Conservation (phyloP, 1,284 basidiomycete genomes). For the Cutaneotrichosporon arboriforme region DNA sequence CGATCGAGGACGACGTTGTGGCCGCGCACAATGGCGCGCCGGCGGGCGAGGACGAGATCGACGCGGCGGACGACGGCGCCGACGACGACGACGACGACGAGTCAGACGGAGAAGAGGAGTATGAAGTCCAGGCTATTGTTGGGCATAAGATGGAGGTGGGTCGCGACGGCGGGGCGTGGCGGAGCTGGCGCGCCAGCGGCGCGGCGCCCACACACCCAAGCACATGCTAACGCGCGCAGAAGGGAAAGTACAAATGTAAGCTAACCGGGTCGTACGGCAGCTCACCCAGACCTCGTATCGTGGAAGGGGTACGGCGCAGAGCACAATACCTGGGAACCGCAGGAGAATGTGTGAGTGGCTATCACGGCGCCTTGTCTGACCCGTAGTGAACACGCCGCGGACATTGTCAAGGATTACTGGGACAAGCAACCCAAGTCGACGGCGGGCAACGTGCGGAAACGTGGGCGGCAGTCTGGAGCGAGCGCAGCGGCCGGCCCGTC, state of each 20-base stretch:
- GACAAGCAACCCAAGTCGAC: constrained; percentile 14
- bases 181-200: background rate
- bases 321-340: constrained; percentile 46
- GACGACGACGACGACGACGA: constrained; percentile 19
- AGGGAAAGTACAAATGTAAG: constrained; percentile 21
- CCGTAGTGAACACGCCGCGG: constrained; percentile 34
- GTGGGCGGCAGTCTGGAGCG: constrained; percentile 16
- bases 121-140: constrained; percentile 29
- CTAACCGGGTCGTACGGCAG: background rate
- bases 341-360: constrained; percentile 41
- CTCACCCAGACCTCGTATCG: constrained; percentile 39
- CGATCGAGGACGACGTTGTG: background rate
- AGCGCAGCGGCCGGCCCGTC: background rate
- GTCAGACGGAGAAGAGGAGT: constrained; percentile 31
- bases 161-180: background rate
- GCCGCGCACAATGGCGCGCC: background rate
- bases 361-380: background rate
- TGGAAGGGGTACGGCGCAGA: constrained; percentile 48
- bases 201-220: background rate
- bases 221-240: background rate
- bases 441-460: constrained; percentile 16
- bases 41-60: background rate
- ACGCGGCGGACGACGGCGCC: constrained; percentile 11
- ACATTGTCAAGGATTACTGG: constrained; percentile 38
- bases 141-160: constrained; percentile 25